phyloP scores from a whole-genome alignment of 2,329 filamentous ascomycete genomes.

The Tolypocladium nubicola region DNA sequence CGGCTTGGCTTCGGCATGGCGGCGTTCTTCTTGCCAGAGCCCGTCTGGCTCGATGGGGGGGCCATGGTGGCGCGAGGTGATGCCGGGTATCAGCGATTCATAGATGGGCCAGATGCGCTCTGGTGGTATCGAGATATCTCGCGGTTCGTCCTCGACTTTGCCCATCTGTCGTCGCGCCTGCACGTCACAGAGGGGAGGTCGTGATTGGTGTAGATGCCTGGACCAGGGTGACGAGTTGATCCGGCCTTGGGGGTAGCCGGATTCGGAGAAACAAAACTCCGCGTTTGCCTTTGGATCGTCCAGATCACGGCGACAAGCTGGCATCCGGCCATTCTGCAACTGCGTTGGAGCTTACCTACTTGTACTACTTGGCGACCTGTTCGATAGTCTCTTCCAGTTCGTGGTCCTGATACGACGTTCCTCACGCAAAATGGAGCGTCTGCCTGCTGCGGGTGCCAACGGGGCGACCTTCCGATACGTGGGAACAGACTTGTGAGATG shows the following conservation, averaged over 20 bases:
- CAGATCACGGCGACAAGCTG: no score
- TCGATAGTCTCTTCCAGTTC: no score
- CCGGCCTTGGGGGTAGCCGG: background rate
- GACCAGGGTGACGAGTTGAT: background rate
- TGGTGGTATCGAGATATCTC: background rate
- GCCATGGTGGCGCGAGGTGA: constrained; percentile 33
- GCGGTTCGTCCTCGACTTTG: background rate
- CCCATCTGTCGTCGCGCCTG: background rate
- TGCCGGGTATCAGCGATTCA: constrained; percentile 1
- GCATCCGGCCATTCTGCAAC: no score
- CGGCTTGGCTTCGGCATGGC: constrained; percentile 60
- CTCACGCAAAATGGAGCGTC: no score
- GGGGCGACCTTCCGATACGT: background rate
- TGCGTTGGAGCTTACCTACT: no score
- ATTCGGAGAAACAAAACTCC: background rate
- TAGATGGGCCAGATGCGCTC: background rate
- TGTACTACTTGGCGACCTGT: no score
- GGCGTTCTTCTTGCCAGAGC: constrained; percentile 53
- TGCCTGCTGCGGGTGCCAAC: background rate
- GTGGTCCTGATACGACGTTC: no score
- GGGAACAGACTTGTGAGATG: background rate
- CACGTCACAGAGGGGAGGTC: background rate
- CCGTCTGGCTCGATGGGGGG: constrained; percentile 47
- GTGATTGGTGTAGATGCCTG: background rate
- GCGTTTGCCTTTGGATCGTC: background rate